Base-by-base conservation (phyloP, 2,329 filamentous ascomycete species). In the Lecanicillium sp. region DNA sequence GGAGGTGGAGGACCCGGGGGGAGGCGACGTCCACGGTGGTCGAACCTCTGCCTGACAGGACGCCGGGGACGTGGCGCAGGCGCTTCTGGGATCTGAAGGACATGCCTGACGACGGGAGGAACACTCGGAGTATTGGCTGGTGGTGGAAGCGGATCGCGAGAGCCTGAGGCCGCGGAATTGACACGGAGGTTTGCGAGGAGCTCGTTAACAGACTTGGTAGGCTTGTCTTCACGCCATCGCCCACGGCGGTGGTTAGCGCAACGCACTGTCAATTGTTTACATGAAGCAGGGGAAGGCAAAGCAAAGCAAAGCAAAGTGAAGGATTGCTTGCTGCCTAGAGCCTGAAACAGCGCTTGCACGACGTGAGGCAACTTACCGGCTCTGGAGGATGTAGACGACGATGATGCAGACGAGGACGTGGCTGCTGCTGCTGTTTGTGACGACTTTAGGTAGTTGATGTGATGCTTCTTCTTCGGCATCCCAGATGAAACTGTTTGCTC, bases 391-490 rank as follows among this genome's bases (percentile, higher is more conserved):
- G 30, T 16, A 15, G 30, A 13, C 14, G 30, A 17, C 43, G 68
- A 68, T 39, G 69, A 65, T 47, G 73, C 67, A 49, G 73, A 71
- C 44, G 70, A 71, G 50, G 30, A 13, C 30, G 30, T 16, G 15
- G 30, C 30, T 33, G 37, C 31, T 34, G 30, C 18, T 9, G 30
- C 30, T 33, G 37, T 27, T 34, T 41, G 28, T 18, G 62, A 68
- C 48, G 75, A 75, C 56, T 79, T 80, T 47, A 75, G 73, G 50
- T 71, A 75, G 51, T 64, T 65, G 50, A 59, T 51, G 48, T 69
- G 64, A 40, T 73, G 69, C 58, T 73, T 67, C 68, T 79, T 80
- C 66, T 79, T 80, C 59, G 77, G 73, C 77, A 81, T 81, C 45
- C 58, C 62, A 54, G 41, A 11, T 25, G 22, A 25, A 25, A 25